Conservation (phyloP, 2,329 filamentous ascomycete genomes). For the Fusarium sp. region DNA sequence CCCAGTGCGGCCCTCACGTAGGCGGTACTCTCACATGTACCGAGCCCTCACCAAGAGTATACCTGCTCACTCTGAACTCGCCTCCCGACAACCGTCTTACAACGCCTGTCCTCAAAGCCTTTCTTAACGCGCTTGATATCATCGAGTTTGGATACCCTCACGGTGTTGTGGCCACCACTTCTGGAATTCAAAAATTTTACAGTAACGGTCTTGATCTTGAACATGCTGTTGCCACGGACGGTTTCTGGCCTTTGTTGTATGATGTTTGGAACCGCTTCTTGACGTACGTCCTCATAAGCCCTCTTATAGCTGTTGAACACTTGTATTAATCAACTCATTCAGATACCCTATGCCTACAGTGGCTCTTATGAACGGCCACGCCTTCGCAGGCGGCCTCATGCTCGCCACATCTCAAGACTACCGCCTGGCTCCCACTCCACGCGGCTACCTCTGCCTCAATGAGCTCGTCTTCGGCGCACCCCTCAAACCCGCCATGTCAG, state of each 20-base stretch:
- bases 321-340: not conserved
- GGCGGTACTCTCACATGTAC: conserved; percentile 73
- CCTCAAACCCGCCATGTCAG: conserved; percentile 79
- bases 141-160: conserved; percentile 74
- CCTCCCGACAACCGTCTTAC: conserved; percentile 83
- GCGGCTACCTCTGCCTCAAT: conserved; percentile 83
- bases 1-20: conserved; percentile 58
- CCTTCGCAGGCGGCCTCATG: conserved; percentile 87
- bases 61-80: conserved; percentile 78
- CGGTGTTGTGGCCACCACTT: conserved; percentile 84
- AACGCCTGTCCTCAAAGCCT: conserved; percentile 73
- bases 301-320: too few species aligned
- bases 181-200: conserved; percentile 82
- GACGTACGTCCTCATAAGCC: conserved; percentile 42
- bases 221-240: conserved; percentile 69
- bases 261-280: conserved; percentile 71
- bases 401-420: conserved; percentile 86
- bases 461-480: conserved; percentile 84
- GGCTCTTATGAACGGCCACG: conserved; percentile 82
- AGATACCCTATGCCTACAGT: conserved; percentile 84
- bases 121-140: conserved; percentile 79
- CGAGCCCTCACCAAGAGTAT: conserved; percentile 70
- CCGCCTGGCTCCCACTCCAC: conserved; percentile 76
- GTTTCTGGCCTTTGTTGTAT: conserved; percentile 74
- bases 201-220: conserved; percentile 84